Evolutionary conservation across 2,329 filamentous ascomycete genomes (phyloP).

Genomic region (Seiridium cupressi): DNA sequence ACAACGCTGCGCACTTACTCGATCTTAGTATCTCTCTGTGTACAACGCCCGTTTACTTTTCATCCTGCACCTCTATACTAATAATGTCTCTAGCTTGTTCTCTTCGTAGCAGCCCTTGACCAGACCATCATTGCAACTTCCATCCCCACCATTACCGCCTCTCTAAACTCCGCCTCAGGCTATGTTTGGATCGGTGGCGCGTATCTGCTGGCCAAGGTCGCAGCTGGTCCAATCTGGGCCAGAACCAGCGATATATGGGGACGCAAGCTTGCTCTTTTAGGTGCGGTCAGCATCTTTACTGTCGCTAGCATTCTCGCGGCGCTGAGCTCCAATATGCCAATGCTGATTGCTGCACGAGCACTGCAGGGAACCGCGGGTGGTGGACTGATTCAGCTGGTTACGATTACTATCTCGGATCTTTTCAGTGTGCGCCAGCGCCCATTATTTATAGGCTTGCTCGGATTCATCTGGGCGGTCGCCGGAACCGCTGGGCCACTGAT

Average conservation of each 20-base stretch:
- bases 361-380: conserved; percentile 34
- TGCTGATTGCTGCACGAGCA: conserved; percentile 33
- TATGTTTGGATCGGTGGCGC: conserved; percentile 67
- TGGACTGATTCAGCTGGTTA: conserved; percentile 32
- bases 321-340: conserved; percentile 28
- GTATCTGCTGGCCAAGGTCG: conserved; percentile 60
- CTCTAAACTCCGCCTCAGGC: conserved; percentile 50
- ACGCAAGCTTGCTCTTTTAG: conserved; percentile 35
- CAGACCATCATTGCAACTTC: conserved; percentile 46
- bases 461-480: conserved; percentile 49
- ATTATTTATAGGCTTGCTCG: conserved; percentile 24
- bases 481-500: conserved; percentile 18
- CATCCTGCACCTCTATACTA: not conserved
- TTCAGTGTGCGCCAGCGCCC: conserved; percentile 30
- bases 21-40: too few relatives aligned
- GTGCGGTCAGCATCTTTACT: conserved; percentile 32
- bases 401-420: conserved; percentile 34
- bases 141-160: conserved; percentile 44
- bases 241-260: conserved; percentile 41
- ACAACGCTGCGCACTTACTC: too few relatives aligned
- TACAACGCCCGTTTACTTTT: too few relatives aligned
- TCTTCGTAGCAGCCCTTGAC: conserved; percentile 22
- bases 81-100: not conserved
- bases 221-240: conserved; percentile 58
- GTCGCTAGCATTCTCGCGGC: conserved; percentile 34